Base-by-base conservation (phyloP, 345 rosid species). In the Hibiscus syriacus region DNA sequence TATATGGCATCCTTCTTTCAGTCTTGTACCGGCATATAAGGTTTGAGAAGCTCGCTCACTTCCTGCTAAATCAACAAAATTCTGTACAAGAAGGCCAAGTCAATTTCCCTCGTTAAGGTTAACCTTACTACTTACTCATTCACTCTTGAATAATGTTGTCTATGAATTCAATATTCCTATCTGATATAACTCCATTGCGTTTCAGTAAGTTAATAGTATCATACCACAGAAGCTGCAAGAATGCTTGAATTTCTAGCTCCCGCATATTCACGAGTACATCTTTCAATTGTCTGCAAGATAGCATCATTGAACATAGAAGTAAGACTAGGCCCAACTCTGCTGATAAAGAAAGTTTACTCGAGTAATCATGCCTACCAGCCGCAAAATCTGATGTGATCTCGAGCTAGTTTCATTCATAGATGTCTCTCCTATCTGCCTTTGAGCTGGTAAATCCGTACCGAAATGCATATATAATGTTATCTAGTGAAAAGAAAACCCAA, bases 1-100 rank as follows among this genome's bases (percentile, higher is more conserved):
- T 71, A 92, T 92, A 72, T 92, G 98, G 78, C 87, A 86, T 64
- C 98, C 98, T 80, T 92, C 98, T 80, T 92, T 92, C 70, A 92
- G 69, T 81, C 96, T 87, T 43, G 80, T 63, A 57, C 92, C 98
- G 49, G 81, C 94, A 16, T 90, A 78, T 69, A 76, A 63, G 48
- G 96, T 76, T 67, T 89, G 98, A 76, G 98, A 92, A 46, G 90
- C 94, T 32, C 96, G 94, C 76, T 92, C 98, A 38, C 98, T 92
- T 39, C 98, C 98, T 14, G 96, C 98, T 30, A 92, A 84, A 85
- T 92, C 98, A 50, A 92, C 86, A 72, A 92, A 89, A 74, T 90
- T 87, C 98, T 92, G 77, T 16, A 3, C 27, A 45, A 29, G 62
- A 55, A 68, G 52, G 13, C 29, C 64, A 53, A 27, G 66, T 70